Percentiles rank a stretch among this genome's conserved stretches.
Conservation (phyloP, 2,329 filamentous ascomycete species). For the Waltergamsia citrina region DNA sequence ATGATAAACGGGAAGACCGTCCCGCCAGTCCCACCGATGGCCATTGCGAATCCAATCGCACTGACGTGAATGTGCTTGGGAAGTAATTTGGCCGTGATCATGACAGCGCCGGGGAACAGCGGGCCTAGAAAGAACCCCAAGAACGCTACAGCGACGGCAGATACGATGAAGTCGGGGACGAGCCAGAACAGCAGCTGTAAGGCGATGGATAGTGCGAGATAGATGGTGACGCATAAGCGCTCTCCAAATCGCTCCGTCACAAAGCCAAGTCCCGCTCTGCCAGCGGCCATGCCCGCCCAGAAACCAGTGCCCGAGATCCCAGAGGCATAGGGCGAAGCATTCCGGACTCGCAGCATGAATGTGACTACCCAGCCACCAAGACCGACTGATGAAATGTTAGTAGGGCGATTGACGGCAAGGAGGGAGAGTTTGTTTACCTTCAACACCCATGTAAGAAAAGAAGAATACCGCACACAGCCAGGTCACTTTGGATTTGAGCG, state of each 20-base stretch:
- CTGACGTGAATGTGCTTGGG: slow-evolving; percentile 62
- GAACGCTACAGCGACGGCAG: slow-evolving; percentile 53
- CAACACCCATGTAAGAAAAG: slow-evolving; percentile 63
- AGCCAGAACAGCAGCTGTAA: slow-evolving; percentile 50
- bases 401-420: background rate
- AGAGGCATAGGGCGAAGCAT: slow-evolving; percentile 55
- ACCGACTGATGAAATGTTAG: slow-evolving; percentile 29
- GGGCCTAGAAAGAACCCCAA: slow-evolving; percentile 70
- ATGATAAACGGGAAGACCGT: slow-evolving; percentile 53
- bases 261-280: slow-evolving; percentile 58
- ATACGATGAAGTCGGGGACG: slow-evolving; percentile 50
- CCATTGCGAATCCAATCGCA: slow-evolving; percentile 64
- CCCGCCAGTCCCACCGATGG: slow-evolving; percentile 61
- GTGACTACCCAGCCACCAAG: slow-evolving; percentile 73
- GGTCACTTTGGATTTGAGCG: slow-evolving; percentile 41
- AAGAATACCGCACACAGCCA: slow-evolving; percentile 62
- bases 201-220: slow-evolving; percentile 49
- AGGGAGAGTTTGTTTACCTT: slow-evolving; percentile 28
- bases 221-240: slow-evolving; percentile 46
- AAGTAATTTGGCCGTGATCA: slow-evolving; percentile 61
- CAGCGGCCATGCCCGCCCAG: slow-evolving; percentile 69
- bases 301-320: slow-evolving; percentile 67
- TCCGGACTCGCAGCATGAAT: slow-evolving; percentile 66
- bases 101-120: slow-evolving; percentile 61
- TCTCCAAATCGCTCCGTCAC: slow-evolving; percentile 61